Conservation (phyloP, 2,329 filamentous ascomycete genomes). For the Penicillium expansum region DNA sequence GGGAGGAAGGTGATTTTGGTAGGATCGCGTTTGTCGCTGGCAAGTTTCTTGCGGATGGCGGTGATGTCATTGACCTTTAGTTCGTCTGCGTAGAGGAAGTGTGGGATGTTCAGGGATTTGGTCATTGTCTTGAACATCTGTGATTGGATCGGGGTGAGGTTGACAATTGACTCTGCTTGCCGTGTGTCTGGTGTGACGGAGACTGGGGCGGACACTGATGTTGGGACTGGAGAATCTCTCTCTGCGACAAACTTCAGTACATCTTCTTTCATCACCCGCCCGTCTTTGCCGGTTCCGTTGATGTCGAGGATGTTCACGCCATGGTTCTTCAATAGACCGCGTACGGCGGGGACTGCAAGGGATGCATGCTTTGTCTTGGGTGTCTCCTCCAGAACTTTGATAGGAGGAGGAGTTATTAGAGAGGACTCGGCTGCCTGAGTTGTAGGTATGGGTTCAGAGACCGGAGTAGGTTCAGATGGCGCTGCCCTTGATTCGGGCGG, state of each 20-base stretch:
- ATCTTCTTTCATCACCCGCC: slow-evolving; percentile 89
- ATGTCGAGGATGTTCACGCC: slow-evolving; percentile 76
- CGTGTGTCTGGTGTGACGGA: slow-evolving; percentile 39
- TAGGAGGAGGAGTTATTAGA: slow-evolving; percentile 5
- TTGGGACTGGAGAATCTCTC: slow-evolving; percentile 35
- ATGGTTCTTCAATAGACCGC: slow-evolving; percentile 78
- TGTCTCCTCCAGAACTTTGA: slow-evolving; percentile 6
- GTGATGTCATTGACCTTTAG: slow-evolving; percentile 76
- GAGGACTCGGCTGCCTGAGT: slow-evolving; percentile 19
- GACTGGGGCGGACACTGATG: slow-evolving; percentile 33
- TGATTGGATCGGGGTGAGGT: slow-evolving; percentile 74
- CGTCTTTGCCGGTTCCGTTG: slow-evolving; percentile 82
- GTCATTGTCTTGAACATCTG: slow-evolving; percentile 99
- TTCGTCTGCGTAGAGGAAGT: slow-evolving; percentile 93
- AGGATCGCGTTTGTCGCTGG: slow-evolving; percentile 53
- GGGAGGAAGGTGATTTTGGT: slow-evolving; percentile 83
- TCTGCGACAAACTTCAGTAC: slow-evolving; percentile 64
- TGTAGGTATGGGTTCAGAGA: slow-evolving; percentile 11
- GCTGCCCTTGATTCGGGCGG: slow-evolving; percentile 28
- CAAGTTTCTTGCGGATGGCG: slow-evolving; percentile 70
- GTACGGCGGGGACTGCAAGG: slow-evolving; percentile 87
- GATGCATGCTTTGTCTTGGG: slow-evolving; percentile 62
- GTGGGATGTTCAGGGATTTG: slow-evolving; percentile 81
- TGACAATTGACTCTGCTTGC: slow-evolving; percentile 66
- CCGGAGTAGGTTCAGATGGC: slow-evolving; percentile 20